These are phyloP conservation scores for Coemansia reversa DNA, from an alignment of 192 early-diverging fungal species.

Conservation along the genomic window DNA sequence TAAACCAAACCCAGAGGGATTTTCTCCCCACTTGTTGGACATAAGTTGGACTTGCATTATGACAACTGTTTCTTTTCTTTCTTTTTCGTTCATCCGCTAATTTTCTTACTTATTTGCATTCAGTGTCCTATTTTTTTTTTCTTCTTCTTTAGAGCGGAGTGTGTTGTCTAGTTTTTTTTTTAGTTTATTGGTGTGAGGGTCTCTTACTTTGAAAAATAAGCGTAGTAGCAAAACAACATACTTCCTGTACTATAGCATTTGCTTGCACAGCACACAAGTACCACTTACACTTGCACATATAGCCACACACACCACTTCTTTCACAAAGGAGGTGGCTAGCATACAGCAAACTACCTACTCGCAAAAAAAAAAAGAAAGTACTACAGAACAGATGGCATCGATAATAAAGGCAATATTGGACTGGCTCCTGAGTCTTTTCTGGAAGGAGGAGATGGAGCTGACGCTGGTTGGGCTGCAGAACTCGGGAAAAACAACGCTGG, in stretches of 20 bases:
- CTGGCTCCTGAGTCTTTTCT: conserved; percentile 81
- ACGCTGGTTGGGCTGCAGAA: conserved; percentile 86
- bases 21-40: not conserved
- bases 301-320: not conserved
- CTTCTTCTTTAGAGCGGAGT: conserved; percentile 9
- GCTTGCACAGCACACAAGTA: not conserved
- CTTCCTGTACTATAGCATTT: not conserved
- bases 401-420: conserved; percentile 49
- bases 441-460: conserved; percentile 88
- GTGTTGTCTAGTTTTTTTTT: conserved; percentile 6
- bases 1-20: too few species aligned
- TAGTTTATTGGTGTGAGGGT: too few species aligned
- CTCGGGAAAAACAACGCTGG: conserved; percentile 83
- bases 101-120: conserved; percentile 12
- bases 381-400: conserved; percentile 35
- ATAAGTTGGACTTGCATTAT: too few species aligned
- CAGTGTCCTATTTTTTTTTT: conserved; percentile 14
- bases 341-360: not conserved
- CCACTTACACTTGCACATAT: not conserved
- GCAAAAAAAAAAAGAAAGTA: not conserved
- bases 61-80: not conserved
- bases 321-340: not conserved
- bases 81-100: conserved; percentile 3
- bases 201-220: not conserved
- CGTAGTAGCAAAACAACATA: not conserved